phyloP scores from a whole-genome alignment of 371 early-diverging fungal species.

The Syncephalastrum contaminatum region DNA sequence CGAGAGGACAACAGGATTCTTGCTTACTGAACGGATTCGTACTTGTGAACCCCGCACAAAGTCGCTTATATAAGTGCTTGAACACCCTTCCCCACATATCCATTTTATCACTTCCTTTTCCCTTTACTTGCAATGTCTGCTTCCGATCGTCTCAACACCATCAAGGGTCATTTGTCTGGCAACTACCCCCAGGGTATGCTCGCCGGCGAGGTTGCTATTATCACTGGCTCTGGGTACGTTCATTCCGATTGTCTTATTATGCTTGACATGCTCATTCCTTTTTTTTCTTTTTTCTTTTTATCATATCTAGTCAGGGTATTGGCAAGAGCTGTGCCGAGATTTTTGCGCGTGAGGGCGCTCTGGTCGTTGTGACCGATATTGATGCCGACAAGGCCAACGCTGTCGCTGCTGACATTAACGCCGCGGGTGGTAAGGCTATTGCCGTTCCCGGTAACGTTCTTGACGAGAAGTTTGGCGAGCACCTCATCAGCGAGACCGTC shows the following conservation, averaged over 20 bases:
- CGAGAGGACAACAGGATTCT: no score
- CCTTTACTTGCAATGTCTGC: conserved; percentile 40
- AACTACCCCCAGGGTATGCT: conserved; percentile 63
- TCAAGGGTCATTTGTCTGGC: conserved; percentile 50
- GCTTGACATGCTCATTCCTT: no score
- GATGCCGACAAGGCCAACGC: conserved; percentile 55
- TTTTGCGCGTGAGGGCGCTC: conserved; percentile 80
- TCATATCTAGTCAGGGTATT: conserved; percentile 66
- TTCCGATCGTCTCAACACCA: conserved; percentile 45
- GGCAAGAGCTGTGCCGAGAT: conserved; percentile 73
- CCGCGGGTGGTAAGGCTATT: conserved; percentile 59
- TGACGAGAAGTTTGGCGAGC: conserved; percentile 56
- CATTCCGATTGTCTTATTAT: neutral
- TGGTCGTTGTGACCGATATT: conserved; percentile 72
- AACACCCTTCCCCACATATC: neutral
- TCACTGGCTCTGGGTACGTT: conserved; percentile 77
- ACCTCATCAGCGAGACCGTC: conserved; percentile 57
- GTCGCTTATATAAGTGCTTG: no score
- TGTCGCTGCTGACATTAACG: conserved; percentile 63
- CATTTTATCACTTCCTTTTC: conserved; percentile 10
- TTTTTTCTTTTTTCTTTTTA: neutral
- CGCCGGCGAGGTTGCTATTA: conserved; percentile 75
- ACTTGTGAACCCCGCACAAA: no score
- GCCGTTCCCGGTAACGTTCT: conserved; percentile 59
- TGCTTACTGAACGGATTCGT: no score